These are phyloP conservation scores for Gamarada debralockiae DNA, from an alignment of 495 filamentous ascomycete genomes.

Conservation along the genomic window DNA sequence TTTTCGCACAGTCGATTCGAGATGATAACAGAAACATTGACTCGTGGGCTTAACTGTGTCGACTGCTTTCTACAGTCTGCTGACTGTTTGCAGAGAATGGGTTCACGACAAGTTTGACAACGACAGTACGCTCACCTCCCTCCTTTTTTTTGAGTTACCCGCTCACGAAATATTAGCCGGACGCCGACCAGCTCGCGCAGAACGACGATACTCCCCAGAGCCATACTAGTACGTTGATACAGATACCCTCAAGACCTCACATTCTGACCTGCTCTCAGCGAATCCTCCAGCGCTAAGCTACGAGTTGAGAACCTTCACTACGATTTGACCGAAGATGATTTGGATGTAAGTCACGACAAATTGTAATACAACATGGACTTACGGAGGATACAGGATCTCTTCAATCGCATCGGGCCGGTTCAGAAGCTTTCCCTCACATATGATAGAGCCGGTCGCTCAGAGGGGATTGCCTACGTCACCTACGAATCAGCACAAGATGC, in stretches of 20 bases:
- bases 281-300: constrained; percentile 62
- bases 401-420: constrained; percentile 72
- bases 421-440: constrained; percentile 69
- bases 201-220: constrained; percentile 21
- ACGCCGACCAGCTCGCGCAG: constrained; percentile 17
- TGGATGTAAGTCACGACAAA: constrained; percentile 54
- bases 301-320: constrained; percentile 92
- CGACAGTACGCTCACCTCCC: constrained; percentile 30
- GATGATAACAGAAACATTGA: constrained; percentile 49
- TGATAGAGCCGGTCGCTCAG: constrained; percentile 86
- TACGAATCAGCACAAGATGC: constrained; percentile 70
- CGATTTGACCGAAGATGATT: constrained; percentile 82
- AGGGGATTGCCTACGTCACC: constrained; percentile 81
- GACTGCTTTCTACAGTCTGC: not conserved
- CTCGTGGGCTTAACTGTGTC: constrained; percentile 36
- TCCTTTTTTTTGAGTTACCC: constrained; percentile 5
- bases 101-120: constrained; percentile 86
- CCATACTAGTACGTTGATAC: constrained; percentile 5
- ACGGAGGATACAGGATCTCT: constrained; percentile 60
- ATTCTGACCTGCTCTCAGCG: constrained; percentile 26
- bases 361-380: not conserved
- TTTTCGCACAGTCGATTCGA: constrained; percentile 41
- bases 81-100: constrained; percentile 64
- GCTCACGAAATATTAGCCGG: constrained; percentile 19
- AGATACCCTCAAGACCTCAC: not conserved